Evolutionary conservation across 768 basidiomycete species (phyloP), one percentile per base, ranked within the genome.

Genomic region (Filobasidium wieringae): DNA sequence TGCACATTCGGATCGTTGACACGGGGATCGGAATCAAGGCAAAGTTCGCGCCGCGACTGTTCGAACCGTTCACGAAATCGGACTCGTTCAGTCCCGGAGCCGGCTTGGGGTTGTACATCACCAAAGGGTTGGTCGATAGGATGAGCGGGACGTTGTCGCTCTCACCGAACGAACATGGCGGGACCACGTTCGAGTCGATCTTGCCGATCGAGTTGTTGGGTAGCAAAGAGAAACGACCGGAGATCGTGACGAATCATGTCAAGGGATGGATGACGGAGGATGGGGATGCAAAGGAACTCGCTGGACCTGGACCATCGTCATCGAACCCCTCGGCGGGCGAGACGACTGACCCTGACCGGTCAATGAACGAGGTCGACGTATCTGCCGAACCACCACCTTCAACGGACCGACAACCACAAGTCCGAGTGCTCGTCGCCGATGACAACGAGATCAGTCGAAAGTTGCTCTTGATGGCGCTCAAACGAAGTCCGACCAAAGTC

Each of bases 21-120:
- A 61, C 59, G n/a, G 66, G 66, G 3, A 58, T 61, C 7, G 68
- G 68, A 4, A 64, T 69, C 50, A 56, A 63, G 14, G 53, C 56
- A 14, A 53, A 58, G 9, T 56, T 62, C n/a, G 49, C 59, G 4
- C 50, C 61, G 5, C 45, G 56, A 24, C 34, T 66, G 5, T 64
- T 71, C 41, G 53, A 64, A 26, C 67, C 69, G 1, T 71, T 71
- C 63, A 64, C 63, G 5, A 68, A 71, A 36, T 59, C 53, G 19
- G 65, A 68, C 45, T 22, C 62, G 1, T 55, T 65, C 45, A 58
- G 49, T 15, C 63, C 64, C 26, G 69, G 69, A 3, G 61, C 65
- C 15, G 69, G 69, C 8, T 53, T 71, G 22, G 69, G 69, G 0
- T 41, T 69, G 22, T 64, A 63, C 52, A 69, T 69, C 53, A 69